Evolutionary conservation across 202 grass and related monocot species (phyloP).

Genomic region (Schoenoplectus triqueter): DNA sequence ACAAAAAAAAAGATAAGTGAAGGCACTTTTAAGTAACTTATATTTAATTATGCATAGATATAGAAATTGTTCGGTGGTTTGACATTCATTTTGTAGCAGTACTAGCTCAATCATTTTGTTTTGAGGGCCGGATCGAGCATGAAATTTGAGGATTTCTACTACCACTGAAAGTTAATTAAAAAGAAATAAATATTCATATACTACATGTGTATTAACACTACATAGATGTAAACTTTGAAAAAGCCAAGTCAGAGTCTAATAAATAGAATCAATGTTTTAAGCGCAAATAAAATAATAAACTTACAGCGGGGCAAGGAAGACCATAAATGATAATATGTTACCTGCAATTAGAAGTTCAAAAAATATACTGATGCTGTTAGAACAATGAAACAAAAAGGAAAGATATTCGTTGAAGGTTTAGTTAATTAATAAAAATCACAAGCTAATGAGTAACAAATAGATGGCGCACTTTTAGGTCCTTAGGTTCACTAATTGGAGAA

Average conservation of each 20-base stretch:
- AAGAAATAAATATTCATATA: too few species aligned
- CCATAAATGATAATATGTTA: conserved; percentile 78
- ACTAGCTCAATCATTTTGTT: too few species aligned
- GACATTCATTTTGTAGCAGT: too few species aligned
- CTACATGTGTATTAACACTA: too few species aligned
- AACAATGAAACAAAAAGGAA: conserved; percentile 10
- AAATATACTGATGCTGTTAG: conserved; percentile 7
- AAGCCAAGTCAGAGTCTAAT: background rate
- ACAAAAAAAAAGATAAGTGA: background rate
- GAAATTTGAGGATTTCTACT: too few species aligned
- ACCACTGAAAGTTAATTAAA: too few species aligned
- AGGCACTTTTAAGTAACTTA: background rate
- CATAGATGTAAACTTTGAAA: too few species aligned
- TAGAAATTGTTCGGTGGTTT: too few species aligned
- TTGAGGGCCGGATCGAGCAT: too few species aligned
- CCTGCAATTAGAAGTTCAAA: conserved; percentile 48
- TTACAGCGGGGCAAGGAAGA: conserved; percentile 77
- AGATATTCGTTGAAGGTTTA: background rate
- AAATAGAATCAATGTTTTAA: background rate
- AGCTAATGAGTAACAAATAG: background rate
- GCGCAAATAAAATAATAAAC: background rate
- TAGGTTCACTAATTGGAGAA: background rate
- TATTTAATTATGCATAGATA: too few species aligned
- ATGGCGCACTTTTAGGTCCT: background rate
- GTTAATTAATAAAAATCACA: background rate